A percentile compares a stretch with the other conserved stretches of the same genome.
phyloP scores from a whole-genome alignment of 768 basidiomycete species.

The Collybiopsis confluens region DNA sequence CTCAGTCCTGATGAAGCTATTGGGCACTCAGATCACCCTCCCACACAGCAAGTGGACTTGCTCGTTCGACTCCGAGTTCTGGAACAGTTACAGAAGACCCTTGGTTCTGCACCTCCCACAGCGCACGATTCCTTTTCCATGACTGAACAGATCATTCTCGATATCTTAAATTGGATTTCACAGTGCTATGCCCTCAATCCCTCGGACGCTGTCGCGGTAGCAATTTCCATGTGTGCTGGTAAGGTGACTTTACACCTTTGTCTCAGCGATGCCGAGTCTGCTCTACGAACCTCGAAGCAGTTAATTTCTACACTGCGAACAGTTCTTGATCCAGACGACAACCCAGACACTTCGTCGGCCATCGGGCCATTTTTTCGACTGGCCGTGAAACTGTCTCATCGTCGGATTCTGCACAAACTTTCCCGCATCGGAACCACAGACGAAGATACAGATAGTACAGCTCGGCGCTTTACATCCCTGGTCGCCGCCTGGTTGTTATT shows the following conservation, averaged over 20 bases:
- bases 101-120: not conserved
- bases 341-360: not conserved
- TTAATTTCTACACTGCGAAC: not conserved
- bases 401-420: constrained; percentile 5
- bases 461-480: constrained; percentile 3
- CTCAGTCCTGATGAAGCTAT: too few relatives aligned
- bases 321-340: not conserved
- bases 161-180: constrained; percentile 9
- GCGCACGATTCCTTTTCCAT: not conserved
- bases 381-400: not conserved
- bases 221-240: constrained; percentile 4
- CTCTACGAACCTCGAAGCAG: not conserved
- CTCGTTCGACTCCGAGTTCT: constrained; percentile 8
- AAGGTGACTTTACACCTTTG: constrained; percentile 5
- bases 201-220: constrained; percentile 5
- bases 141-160: constrained; percentile 1
- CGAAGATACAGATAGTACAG: constrained; percentile 1
- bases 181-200: constrained; percentile 4
- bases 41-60: constrained; percentile 1
- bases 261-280: not conserved
- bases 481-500: constrained; percentile 6
- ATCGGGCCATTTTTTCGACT: constrained; percentile 3
- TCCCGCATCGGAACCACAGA: constrained; percentile 2
- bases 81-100: constrained; percentile 7
- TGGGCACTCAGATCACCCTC: not conserved